Evolutionary conservation across 2,329 filamentous ascomycete species (phyloP).

Genomic region (Pseudogymnoascus sp.): DNA sequence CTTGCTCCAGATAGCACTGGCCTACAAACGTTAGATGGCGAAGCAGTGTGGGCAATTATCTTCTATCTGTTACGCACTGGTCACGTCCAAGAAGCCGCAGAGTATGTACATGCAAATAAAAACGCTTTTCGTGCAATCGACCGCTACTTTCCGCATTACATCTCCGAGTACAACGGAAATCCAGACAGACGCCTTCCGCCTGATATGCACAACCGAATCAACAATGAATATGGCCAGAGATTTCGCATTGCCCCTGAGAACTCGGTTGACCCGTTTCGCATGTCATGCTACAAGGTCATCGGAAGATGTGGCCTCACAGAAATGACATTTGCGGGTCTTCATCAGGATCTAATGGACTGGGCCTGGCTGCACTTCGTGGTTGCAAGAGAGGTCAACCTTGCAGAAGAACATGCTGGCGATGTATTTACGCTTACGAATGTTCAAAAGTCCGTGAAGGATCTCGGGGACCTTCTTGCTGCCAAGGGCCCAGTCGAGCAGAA

Average conservation of each 20-base stretch:
- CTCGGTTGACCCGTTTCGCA: conserved; percentile 85
- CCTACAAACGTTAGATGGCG: conserved; percentile 68
- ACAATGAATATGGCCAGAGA: conserved; percentile 80
- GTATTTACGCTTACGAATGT: conserved; percentile 59
- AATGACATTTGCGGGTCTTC: conserved; percentile 53
- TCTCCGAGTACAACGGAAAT: conserved; percentile 72
- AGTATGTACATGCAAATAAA: conserved; percentile 74
- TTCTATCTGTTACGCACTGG: conserved; percentile 86
- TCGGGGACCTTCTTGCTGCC: conserved; percentile 83
- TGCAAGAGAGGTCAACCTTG: conserved; percentile 54
- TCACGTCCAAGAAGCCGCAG: conserved; percentile 71
- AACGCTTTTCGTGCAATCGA: conserved; percentile 83
- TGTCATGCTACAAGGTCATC: conserved; percentile 97
- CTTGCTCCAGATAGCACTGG: conserved; percentile 73
- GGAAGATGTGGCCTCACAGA: conserved; percentile 65
- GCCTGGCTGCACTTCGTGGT: conserved; percentile 65
- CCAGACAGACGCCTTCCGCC: conserved; percentile 67
- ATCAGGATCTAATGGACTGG: conserved; percentile 60
- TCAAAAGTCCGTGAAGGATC: conserved; percentile 73
- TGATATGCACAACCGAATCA: conserved; percentile 77
- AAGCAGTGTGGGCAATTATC: conserved; percentile 88
- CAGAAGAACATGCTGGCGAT: conserved; percentile 56
- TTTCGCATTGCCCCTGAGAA: conserved; percentile 76
- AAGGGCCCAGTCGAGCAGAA: conserved; percentile 62
- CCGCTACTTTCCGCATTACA: conserved; percentile 79